Percentiles rank a stretch among this genome's conserved stretches.
These are phyloP conservation scores for Sambucus nigra DNA, from an alignment of 129 eudicot genomes.

Conservation along the genomic window DNA sequence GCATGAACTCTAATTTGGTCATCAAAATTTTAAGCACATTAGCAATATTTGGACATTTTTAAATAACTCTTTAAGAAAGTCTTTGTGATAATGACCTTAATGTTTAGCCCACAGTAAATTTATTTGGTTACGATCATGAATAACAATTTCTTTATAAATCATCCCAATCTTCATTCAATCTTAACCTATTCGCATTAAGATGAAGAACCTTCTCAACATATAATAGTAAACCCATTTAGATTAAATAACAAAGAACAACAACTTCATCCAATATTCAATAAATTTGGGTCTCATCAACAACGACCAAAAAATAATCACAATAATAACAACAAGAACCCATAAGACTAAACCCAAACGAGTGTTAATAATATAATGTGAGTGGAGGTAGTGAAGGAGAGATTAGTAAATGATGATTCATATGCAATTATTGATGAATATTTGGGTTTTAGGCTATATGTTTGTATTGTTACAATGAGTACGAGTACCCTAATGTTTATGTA, in stretches of 20 bases:
- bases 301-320: background rate
- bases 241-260: slow-evolving; percentile 7
- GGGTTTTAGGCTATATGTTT: slow-evolving; percentile 82
- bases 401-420: slow-evolving; percentile 1
- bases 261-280: background rate
- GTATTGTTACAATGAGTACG: slow-evolving; percentile 63
- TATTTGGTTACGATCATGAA: slow-evolving; percentile 11
- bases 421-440: slow-evolving; percentile 25
- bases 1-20: slow-evolving; percentile 45
- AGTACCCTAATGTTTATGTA: slow-evolving; percentile 44
- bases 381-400: slow-evolving; percentile 11
- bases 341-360: too few species aligned
- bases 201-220: too few species aligned
- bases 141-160: too few species aligned
- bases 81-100: slow-evolving; percentile 52
- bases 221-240: too few species aligned
- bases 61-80: slow-evolving; percentile 52
- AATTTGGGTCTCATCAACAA: background rate
- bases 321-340: background rate
- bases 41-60: slow-evolving; percentile 64
- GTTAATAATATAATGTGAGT: too few species aligned
- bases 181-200: too few species aligned
- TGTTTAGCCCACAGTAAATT: slow-evolving; percentile 21
- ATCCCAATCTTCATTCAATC: too few species aligned
- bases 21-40: slow-evolving; percentile 57